Percentiles rank a stretch among this genome's conserved stretches.
phyloP scores from a whole-genome alignment of 2,329 filamentous ascomycete genomes.

The Epichloe gansuensis region DNA sequence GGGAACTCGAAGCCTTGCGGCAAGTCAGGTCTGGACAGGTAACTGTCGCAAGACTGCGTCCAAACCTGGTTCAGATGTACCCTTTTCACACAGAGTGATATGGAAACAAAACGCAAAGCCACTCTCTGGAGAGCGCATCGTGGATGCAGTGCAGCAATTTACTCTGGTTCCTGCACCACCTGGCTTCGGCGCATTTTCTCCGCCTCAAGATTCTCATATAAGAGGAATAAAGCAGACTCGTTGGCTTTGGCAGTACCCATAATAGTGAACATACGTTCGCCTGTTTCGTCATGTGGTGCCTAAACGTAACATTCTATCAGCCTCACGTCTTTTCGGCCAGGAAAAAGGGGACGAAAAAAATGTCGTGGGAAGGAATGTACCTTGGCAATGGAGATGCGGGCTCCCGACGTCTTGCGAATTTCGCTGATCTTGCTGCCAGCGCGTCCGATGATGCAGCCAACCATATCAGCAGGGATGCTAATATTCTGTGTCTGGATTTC shows the following conservation, averaged over 20 bases:
- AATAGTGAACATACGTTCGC: conserved; percentile 99
- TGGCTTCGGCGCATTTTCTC: conserved; percentile 98
- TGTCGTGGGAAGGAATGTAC: conserved; percentile 21
- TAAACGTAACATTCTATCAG: conserved; percentile 14
- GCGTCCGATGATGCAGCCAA: conserved; percentile 96
- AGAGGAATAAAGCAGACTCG: conserved; percentile 86
- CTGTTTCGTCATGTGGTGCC: conserved; percentile 90
- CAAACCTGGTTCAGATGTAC: conserved; percentile 37
- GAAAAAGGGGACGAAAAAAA: background rate
- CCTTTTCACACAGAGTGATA: conserved; percentile 16
- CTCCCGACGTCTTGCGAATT: conserved; percentile 92
- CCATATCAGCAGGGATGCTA: conserved; percentile 98
- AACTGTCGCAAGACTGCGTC: conserved; percentile 29
- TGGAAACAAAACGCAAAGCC: conserved; percentile 16
- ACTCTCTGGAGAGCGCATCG: conserved; percentile 13
- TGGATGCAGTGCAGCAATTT: conserved; percentile 15
- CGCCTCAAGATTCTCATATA: conserved; percentile 97
- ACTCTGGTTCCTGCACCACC: conserved; percentile 46
- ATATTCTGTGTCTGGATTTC: conserved; percentile 99
- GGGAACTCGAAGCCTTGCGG: conserved; percentile 43
- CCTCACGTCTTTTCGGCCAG: background rate
- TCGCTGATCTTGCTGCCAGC: conserved; percentile 96
- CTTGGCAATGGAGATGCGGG: conserved; percentile 96
- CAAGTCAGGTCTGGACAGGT: conserved; percentile 48
- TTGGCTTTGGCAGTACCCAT: conserved; percentile 91